A percentile compares a stretch with the other conserved stretches of the same genome.
phyloP scores from a whole-genome alignment of 176 grass and related monocot genomes.

The Avena eriantha region DNA sequence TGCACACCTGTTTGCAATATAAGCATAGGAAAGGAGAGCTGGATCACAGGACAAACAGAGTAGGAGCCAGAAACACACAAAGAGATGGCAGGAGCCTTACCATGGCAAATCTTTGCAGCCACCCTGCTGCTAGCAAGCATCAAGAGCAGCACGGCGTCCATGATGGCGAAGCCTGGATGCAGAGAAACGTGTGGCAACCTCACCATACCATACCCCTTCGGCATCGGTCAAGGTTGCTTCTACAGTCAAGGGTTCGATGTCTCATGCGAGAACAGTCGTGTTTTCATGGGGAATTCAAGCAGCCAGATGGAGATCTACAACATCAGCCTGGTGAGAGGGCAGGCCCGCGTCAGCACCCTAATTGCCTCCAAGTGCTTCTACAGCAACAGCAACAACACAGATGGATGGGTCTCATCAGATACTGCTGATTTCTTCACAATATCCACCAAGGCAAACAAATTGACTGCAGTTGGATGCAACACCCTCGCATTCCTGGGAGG shows the following conservation, averaged over 20 bases:
- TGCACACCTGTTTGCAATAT: constrained; percentile 2
- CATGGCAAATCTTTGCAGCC: constrained; percentile 27
- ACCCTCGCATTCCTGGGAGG: constrained; percentile 45
- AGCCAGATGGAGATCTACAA: constrained; percentile 32
- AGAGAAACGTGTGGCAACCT: constrained; percentile 34
- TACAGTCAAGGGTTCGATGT: constrained; percentile 15
- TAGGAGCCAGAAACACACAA: background rate
- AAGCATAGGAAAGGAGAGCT: constrained; percentile 1
- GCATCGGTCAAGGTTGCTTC: constrained; percentile 47
- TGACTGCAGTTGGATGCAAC: constrained; percentile 36
- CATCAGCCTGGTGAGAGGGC: constrained; percentile 36
- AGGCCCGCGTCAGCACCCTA: background rate
- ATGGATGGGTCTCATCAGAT: background rate
- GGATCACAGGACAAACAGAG: background rate
- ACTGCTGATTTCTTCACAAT: background rate
- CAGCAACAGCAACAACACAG: background rate
- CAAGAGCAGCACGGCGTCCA: constrained; percentile 19
- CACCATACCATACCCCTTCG: constrained; percentile 46
- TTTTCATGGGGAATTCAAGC: constrained; percentile 26
- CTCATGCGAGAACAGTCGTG: constrained; percentile 41
- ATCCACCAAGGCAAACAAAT: constrained; percentile 42
- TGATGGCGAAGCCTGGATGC: constrained; percentile 42
- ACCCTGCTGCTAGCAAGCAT: constrained; percentile 41
- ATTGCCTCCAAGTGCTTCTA: constrained; percentile 38
- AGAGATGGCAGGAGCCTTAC: constrained; percentile 30